Conservation (phyloP, 2,329 filamentous ascomycete species). For the Scedosporium dehoogii region DNA sequence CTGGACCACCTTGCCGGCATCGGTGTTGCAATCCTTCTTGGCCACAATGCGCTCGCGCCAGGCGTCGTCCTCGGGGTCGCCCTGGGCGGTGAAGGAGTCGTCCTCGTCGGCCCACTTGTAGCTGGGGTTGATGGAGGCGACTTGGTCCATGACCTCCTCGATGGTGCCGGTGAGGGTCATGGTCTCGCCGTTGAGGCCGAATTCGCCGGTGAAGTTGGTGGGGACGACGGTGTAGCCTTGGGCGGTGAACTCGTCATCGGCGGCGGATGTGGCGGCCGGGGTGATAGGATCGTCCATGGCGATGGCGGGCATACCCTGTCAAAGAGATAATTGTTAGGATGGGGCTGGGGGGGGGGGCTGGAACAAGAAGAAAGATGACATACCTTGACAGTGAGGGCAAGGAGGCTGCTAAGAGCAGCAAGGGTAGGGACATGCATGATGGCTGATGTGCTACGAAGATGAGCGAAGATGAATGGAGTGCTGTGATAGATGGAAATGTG, state of each 20-base stretch:
- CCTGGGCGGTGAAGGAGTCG: not conserved
- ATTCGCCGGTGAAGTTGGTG: not conserved
- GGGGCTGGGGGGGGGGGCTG: not conserved
- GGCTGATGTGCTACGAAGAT: not conserved
- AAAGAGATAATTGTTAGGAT: no score
- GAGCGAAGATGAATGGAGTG: not conserved
- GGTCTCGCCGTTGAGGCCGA: not conserved
- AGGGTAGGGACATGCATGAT: not conserved
- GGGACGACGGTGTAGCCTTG: not conserved
- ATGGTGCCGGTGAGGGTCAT: slow-evolving; percentile 1
- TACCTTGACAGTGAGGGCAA: not conserved
- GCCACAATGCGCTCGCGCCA: not conserved
- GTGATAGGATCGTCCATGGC: not conserved
- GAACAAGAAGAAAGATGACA: not conserved
- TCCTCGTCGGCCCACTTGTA: not conserved
- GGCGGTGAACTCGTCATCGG: not conserved
- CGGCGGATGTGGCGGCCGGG: not conserved
- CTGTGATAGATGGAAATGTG: not conserved
- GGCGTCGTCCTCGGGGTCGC: not conserved
- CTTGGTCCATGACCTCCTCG: not conserved
- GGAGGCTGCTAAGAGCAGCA: not conserved
- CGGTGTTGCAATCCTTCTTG: not conserved
- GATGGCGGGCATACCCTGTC: not conserved
- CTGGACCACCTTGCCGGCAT: not conserved
- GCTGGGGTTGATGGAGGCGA: not conserved